Evolutionary conservation across 495 filamentous ascomycete species (phyloP).

Genomic region (Aspergillus nidulans): DNA sequence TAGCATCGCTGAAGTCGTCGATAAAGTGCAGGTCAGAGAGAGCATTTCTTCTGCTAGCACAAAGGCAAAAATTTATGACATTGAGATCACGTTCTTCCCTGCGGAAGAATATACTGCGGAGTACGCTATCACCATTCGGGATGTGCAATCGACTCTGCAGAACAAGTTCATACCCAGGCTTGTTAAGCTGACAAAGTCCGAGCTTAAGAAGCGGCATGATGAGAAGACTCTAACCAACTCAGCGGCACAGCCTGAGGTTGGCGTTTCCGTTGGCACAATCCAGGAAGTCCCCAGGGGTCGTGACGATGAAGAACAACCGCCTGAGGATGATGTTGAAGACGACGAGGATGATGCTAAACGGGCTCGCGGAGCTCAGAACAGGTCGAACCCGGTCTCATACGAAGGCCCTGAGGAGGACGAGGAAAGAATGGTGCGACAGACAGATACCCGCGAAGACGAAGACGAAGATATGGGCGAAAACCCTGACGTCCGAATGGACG

Average conservation of each 20-base stretch:
- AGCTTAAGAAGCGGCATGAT: constrained; percentile 71
- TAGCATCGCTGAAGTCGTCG: constrained; percentile 78
- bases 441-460: constrained; percentile 39
- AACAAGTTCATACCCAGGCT: constrained; percentile 69
- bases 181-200: constrained; percentile 60
- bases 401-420: constrained; percentile 91
- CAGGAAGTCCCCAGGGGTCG: constrained; percentile 53
- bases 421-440: constrained; percentile 56
- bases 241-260: constrained; percentile 75
- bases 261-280: constrained; percentile 66
- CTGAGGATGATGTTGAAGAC: constrained; percentile 69
- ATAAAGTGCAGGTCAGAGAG: constrained; percentile 76
- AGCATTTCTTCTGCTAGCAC: constrained; percentile 60
- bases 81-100: constrained; percentile 80
- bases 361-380: constrained; percentile 67
- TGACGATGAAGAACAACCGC: constrained; percentile 56
- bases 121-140: constrained; percentile 73
- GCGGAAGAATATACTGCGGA: constrained; percentile 73
- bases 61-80: constrained; percentile 77
- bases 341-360: constrained; percentile 84
- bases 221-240: constrained; percentile 57
- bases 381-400: constrained; percentile 77
- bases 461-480: constrained; percentile 37
- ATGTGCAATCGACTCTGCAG: constrained; percentile 77
- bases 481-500: constrained; percentile 29